A percentile compares a stretch with the other conserved stretches of the same genome.
These are phyloP conservation scores for Babesia ovata DNA, from an alignment of 169 alveolate genomes.

Conservation along the genomic window DNA sequence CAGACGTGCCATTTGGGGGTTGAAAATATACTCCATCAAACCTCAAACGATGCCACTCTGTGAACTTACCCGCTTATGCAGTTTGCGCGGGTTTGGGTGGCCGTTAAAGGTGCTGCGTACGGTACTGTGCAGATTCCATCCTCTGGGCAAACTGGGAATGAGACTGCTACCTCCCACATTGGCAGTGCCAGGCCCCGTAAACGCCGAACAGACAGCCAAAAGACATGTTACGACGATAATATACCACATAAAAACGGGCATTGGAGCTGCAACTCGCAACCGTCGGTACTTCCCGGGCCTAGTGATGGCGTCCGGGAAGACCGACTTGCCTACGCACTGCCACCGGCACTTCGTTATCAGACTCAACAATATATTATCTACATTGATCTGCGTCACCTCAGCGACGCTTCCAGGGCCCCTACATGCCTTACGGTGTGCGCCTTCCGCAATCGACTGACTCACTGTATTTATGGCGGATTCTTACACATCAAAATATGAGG, in stretches of 20 bases:
- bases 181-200: neutral
- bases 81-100: slow-evolving; percentile 43
- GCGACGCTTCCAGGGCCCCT: neutral
- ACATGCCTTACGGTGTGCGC: neutral
- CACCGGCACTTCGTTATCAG: too few species aligned
- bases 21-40: too few species aligned
- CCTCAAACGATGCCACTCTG: neutral
- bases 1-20: too few species aligned
- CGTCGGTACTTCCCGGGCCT: neutral
- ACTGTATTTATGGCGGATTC: neutral
- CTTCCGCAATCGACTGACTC: neutral
- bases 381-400: too few species aligned
- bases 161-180: neutral
- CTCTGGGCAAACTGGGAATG: neutral
- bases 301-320: neutral
- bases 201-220: neutral
- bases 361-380: too few species aligned
- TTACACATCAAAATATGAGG: neutral
- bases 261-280: neutral
- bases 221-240: neutral
- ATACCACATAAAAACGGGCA: neutral
- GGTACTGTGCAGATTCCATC: slow-evolving; percentile 21
- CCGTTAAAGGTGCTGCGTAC: slow-evolving; percentile 44
- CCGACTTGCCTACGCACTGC: neutral
- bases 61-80: slow-evolving; percentile 37